phyloP scores from a whole-genome alignment of 2,329 filamentous ascomycete species.

The Hypoxylon sp. region DNA sequence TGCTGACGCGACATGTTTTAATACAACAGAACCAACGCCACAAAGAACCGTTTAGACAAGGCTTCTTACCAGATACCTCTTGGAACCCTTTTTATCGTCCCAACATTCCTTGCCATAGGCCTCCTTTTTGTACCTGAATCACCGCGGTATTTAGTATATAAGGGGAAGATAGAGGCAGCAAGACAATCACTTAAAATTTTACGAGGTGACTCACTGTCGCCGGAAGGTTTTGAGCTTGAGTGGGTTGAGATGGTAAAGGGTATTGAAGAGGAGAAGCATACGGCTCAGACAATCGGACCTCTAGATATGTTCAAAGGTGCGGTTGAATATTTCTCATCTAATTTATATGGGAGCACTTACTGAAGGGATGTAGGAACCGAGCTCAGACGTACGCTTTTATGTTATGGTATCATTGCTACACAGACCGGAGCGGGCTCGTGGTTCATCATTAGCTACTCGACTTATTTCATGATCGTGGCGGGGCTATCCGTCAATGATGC shows the following conservation, averaged over 20 bases:
- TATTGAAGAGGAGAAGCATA: conserved; percentile 58
- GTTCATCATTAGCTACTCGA: conserved; percentile 66
- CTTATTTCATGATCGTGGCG: conserved; percentile 63
- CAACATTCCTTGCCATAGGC: conserved; percentile 61
- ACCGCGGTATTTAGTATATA: conserved; percentile 61
- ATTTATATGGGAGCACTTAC: conserved; percentile 2
- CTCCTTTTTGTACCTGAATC: conserved; percentile 64
- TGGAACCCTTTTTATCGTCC: conserved; percentile 62
- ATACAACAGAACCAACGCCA: conserved; percentile 61
- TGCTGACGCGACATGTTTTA: too few relatives aligned
- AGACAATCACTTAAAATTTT: conserved; percentile 52
- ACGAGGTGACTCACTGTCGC: conserved; percentile 51
- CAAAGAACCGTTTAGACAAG: conserved; percentile 56
- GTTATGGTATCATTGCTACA: conserved; percentile 63
- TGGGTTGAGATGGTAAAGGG: conserved; percentile 59
- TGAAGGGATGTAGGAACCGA: conserved; percentile 56
- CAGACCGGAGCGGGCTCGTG: conserved; percentile 63
- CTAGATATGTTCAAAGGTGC: conserved; percentile 58
- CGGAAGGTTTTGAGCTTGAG: conserved; percentile 57
- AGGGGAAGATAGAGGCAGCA: conserved; percentile 49
- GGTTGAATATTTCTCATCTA: background rate
- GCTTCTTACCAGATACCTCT: conserved; percentile 65
- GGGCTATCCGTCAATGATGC: conserved; percentile 59
- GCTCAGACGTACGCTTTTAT: conserved; percentile 65
- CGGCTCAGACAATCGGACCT: conserved; percentile 52